Evolutionary conservation across 1,284 basidiomycete genomes (phyloP).

Genomic region (Ceratobasidium theobromae): DNA sequence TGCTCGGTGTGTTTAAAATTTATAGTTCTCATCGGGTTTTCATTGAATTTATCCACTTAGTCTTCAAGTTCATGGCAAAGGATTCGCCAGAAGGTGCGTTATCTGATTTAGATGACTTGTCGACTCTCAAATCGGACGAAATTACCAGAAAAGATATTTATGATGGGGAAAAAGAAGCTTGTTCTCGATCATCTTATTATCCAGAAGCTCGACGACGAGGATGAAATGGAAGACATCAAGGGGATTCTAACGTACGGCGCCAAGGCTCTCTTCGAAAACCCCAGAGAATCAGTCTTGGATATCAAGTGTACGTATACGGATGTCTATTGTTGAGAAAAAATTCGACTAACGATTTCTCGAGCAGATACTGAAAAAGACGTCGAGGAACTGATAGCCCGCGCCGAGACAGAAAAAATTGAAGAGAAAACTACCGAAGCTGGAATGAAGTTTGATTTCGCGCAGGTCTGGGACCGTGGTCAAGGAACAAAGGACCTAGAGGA

Average conservation of each 20-base stretch:
- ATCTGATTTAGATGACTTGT: background rate
- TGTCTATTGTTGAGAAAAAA: background rate
- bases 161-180: constrained; percentile 86
- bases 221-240: constrained; percentile 70
- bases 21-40: constrained; percentile 44
- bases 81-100: constrained; percentile 79
- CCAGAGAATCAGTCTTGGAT: constrained; percentile 53
- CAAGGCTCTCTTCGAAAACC: constrained; percentile 72
- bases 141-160: constrained; percentile 75
- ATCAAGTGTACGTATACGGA: constrained; percentile 61
- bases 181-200: constrained; percentile 90
- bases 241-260: constrained; percentile 84
- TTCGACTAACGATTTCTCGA: constrained; percentile 4
- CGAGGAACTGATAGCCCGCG: constrained; percentile 78
- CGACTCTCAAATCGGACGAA: constrained; percentile 50
- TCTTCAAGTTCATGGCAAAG: constrained; percentile 91
- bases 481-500: constrained; percentile 66
- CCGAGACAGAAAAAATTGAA: constrained; percentile 67
- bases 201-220: constrained; percentile 85
- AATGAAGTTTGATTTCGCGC: constrained; percentile 77
- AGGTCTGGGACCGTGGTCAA: constrained; percentile 82
- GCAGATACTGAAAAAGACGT: constrained; percentile 77
- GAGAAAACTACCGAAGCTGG: constrained; percentile 44
- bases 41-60: constrained; percentile 73
- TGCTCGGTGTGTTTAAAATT: background rate